Evolutionary conservation across 2,329 filamentous ascomycete species (phyloP).

Genomic region (Ceratocystis variospora): DNA sequence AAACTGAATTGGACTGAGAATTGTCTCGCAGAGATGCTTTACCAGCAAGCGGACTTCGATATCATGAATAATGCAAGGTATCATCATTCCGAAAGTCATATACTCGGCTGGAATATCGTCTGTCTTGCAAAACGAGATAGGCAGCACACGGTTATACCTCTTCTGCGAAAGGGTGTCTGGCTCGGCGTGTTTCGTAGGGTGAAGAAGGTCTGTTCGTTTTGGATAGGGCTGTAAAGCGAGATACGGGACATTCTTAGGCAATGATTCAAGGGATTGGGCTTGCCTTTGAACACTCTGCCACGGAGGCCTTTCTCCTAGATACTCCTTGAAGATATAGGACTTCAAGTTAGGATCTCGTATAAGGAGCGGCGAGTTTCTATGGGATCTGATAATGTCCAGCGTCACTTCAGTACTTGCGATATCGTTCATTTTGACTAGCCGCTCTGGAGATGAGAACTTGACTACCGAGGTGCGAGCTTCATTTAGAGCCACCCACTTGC

Average conservation of each 20-base stretch:
- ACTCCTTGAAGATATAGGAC: slow-evolving; percentile 33
- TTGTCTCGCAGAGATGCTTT: slow-evolving; percentile 35
- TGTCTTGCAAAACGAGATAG: slow-evolving; percentile 34
- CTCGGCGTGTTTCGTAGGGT: slow-evolving; percentile 24
- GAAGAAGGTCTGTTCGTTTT: slow-evolving; percentile 46
- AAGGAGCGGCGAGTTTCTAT: background rate
- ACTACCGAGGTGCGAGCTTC: background rate
- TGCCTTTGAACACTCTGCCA: slow-evolving; percentile 29
- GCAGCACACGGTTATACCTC: slow-evolving; percentile 33
- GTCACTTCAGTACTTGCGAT: slow-evolving; percentile 1
- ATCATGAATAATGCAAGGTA: slow-evolving; percentile 61
- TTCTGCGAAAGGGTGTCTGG: slow-evolving; percentile 27
- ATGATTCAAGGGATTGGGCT: slow-evolving; percentile 28
- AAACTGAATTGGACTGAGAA: slow-evolving; percentile 35
- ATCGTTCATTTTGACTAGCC: background rate
- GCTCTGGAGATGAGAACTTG: slow-evolving; percentile 5
- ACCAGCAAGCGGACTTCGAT: slow-evolving; percentile 53
- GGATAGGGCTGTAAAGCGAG: slow-evolving; percentile 38
- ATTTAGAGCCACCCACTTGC: background rate
- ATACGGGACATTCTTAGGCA: slow-evolving; percentile 35
- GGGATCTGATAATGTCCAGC: slow-evolving; percentile 23
- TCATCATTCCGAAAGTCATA: slow-evolving; percentile 43
- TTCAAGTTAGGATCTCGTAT: slow-evolving; percentile 22
- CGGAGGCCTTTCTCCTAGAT: slow-evolving; percentile 33
- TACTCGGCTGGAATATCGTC: slow-evolving; percentile 35